Evolutionary conservation across 2,329 filamentous ascomycete species (phyloP), one percentile per base, ranked within the genome.

Genomic region (Aspergillus ruber): DNA sequence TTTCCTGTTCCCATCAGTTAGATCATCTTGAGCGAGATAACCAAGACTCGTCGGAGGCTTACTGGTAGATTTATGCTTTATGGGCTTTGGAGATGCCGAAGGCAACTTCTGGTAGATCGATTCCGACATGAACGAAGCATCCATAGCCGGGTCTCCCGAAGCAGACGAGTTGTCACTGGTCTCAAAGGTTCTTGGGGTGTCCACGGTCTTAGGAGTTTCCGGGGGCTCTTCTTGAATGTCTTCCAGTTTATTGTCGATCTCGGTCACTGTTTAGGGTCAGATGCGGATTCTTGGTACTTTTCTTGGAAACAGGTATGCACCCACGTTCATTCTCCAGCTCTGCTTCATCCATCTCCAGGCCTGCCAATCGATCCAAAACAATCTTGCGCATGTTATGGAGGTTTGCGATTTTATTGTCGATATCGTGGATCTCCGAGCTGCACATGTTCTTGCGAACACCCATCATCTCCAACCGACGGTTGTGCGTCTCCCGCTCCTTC

Each of bases 381-480:
- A 96, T 94, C 63, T 85, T 86, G 56, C 93, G 85, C 89, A 97
- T 96, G 52, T 83, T 88, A 58, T 89, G 85, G 46, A 98, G 75
- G 67, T 97, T 97, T 51, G 88, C 82, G 54, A 98, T 91, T 70
- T 97, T 98, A 71, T 86, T 90, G 71, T 98, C 93, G 51, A 98
- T 95, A 63, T 98, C 93, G 50, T 84, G 83, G 50, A 98, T 97
- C 69, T 98, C 93, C 53, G 88, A 87, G 61, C 89, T 93, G 57
- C 90, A 91, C 91, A 98, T 96, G 63, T 93, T 95, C 70, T 98
- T 98, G 50, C 93, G 82, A 52, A 97, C 83, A 3, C 85, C 81
- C 73, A 97, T 83, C 81, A 96, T 88, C 63, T 97, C 90, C 57
- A 98, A 75, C 56, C 88, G 82, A 67, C 94, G 90, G 72, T 86